A percentile compares a stretch with the other conserved stretches of the same genome.
These are phyloP conservation scores for Diplodia intermedia DNA, from an alignment of 2,329 filamentous ascomycete species.

Conservation along the genomic window DNA sequence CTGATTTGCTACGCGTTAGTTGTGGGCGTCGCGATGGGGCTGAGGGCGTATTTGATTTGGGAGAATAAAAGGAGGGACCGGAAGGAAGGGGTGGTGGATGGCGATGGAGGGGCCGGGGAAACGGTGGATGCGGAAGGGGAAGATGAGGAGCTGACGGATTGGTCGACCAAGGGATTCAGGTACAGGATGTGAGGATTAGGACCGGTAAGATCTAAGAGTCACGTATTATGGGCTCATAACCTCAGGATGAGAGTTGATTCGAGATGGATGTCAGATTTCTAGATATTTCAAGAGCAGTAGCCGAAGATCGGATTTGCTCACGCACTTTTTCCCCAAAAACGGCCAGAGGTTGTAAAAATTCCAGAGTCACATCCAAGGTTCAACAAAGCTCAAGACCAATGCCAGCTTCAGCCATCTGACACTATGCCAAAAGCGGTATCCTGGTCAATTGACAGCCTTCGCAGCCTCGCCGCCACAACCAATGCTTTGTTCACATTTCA, in stretches of 20 bases:
- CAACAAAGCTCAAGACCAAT: neutral
- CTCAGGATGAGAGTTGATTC: neutral
- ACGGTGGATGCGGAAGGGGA: constrained; percentile 18
- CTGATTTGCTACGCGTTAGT: constrained; percentile 34
- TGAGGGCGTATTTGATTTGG: constrained; percentile 34
- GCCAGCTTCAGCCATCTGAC: too few relatives aligned
- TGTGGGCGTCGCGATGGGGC: constrained; percentile 28
- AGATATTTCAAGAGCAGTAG: neutral
- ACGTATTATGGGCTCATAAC: neutral
- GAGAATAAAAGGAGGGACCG: constrained; percentile 34
- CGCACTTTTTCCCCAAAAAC: neutral
- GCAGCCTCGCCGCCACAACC: constrained; percentile 3
- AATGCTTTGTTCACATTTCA: neutral
- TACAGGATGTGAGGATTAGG: constrained; percentile 33
- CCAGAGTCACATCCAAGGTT: neutral
- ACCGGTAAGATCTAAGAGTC: neutral
- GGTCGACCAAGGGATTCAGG: constrained; percentile 40
- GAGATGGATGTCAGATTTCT: neutral
- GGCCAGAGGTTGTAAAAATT: neutral
- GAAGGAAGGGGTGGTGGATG: constrained; percentile 4
- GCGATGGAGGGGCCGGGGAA: constrained; percentile 5
- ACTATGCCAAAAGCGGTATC: neutral
- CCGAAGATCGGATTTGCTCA: neutral
- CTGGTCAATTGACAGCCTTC: neutral
- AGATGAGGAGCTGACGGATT: constrained; percentile 40